Base-by-base conservation (phyloP, 257 asterid species). In the Fraxinus americana region DNA sequence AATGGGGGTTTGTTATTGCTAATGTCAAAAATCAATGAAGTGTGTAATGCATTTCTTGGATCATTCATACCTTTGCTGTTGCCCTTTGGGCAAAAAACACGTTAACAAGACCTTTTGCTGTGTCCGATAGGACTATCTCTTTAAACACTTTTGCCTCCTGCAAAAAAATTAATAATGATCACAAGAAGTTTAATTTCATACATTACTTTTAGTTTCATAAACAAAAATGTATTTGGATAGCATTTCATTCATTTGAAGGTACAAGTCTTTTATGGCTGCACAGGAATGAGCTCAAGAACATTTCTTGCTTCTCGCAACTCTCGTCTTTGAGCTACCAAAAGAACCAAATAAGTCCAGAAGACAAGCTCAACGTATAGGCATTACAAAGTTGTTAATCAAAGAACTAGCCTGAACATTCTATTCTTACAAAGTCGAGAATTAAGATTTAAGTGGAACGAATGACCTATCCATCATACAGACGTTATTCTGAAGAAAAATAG, bases 31-130 rank as follows among this genome's bases (percentile, higher is more conserved):
- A 39, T 74, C 19, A 78, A 82, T 75, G 57, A 45, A 54, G 25
- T 66, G 54, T 52, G 76, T 32, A 35, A 75, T 72, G 73, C 57
- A 48, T 27, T 79, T 71, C 57, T 17, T 43, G 38, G 63, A 74
- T 50, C 57, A 52, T 61, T 17, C 74, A 54, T 88, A 96, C 99
- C 99, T 96, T 93, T 16, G 89, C 76, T 48, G 97, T 90, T 76
- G 94, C 83, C 83, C 98, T 89, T 84, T 91, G 98, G 74, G 98
- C 83, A 74, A 96, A 93, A 86, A 93, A 96, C 23, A 93, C 89
- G 83, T 96, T 98, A 81, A 93, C 93, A 54, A 96, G 96, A 84
- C 95, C 98, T 87, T 85, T 96, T 23, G 97, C 86, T 12, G 96
- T 84, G 84, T 89, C 91, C 73, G 94, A 81, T 68, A 82, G 73